Evolutionary conservation across 1,139 yeast genomes (phyloP).

Genomic region (Nadsonia commutata): DNA sequence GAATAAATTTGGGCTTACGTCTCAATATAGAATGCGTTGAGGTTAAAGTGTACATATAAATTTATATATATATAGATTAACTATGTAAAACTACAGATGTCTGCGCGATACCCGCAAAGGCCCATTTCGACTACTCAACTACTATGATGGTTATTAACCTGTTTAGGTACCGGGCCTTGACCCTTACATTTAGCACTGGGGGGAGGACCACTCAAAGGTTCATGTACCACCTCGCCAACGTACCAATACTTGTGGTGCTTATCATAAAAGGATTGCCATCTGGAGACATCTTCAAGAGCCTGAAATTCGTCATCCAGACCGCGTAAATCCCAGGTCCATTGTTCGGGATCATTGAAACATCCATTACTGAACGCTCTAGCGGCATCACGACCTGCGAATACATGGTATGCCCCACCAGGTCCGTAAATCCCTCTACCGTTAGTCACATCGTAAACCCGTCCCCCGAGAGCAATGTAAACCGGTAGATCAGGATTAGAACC

Average conservation of each 20-base stretch:
- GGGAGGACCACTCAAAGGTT: conserved; percentile 22
- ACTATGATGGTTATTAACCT: no score
- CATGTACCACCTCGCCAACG: conserved; percentile 42
- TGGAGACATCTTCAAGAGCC: conserved; percentile 18
- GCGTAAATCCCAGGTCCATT: conserved; percentile 51
- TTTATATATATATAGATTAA: no score
- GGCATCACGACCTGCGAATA: conserved; percentile 54
- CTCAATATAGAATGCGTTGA: no score
- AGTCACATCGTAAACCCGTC: conserved; percentile 57
- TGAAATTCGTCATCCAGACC: conserved; percentile 32
- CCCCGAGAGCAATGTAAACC: conserved; percentile 50
- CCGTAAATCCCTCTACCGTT: conserved; percentile 44
- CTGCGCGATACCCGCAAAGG: no score
- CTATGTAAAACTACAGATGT: no score
- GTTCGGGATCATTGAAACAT: conserved; percentile 35
- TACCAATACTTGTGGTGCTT: conserved; percentile 42
- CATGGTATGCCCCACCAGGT: conserved; percentile 45
- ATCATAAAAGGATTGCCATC: conserved; percentile 44
- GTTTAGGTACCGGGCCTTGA: background rate
- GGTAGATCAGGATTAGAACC: conserved; percentile 41
- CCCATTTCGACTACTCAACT: no score
- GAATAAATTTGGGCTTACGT: no score
- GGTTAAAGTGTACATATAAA: no score
- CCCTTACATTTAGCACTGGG: conserved; percentile 13
- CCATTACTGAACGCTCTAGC: conserved; percentile 71